Evolutionary conservation across 148 eudicot genomes (phyloP), one percentile per base, ranked within the genome.

Genomic region (Nepenthes mirabilis): DNA sequence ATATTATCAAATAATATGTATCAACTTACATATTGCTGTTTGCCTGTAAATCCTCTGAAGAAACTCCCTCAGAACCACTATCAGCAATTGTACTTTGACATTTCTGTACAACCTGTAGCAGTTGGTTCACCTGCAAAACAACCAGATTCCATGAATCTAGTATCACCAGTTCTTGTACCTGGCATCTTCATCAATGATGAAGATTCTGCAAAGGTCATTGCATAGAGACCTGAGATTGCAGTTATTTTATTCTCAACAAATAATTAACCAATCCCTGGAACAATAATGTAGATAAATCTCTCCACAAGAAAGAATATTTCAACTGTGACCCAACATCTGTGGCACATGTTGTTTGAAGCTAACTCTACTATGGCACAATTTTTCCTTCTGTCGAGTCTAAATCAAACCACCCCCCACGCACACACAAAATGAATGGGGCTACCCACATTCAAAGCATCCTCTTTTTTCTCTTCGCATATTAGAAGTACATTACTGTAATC

Each of bases 31-130:
- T 76, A 66, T 75, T 86, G 70, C 96, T 91, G 65, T 77, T 88
- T 61, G 90, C 61, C 69, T 91, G 98, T 51, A 85, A 56, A 71
- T 88, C 98, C 68, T 83, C 86, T 66, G 88, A 82, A 57, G 94
- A 77, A 68, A 86, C 77, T 52, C 94, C 95, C 43, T 93, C 88
- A 62, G 94, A 65, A 53, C 96, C 98, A 80, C 86, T 70, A 52
- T 88, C 94, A 57, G 84, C 56, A 10, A 86, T 71, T 45, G 95
- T 85, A 65, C 78, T 85, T 69, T 93, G 96, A 75, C 94, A 93
- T 79, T 88, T 93, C 63, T 86, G 98, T 12, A 95, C 98, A 58
- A 83, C 95, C 74, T 93, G 96, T 60, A 93, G 79, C 68, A 93
- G 59, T 67, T 88, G 88, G 71, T 80, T 85, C 74, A 93, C 98